Evolutionary conservation across 169 alveolate species (phyloP).

Genomic region (Plasmodium gallinaceum): DNA sequence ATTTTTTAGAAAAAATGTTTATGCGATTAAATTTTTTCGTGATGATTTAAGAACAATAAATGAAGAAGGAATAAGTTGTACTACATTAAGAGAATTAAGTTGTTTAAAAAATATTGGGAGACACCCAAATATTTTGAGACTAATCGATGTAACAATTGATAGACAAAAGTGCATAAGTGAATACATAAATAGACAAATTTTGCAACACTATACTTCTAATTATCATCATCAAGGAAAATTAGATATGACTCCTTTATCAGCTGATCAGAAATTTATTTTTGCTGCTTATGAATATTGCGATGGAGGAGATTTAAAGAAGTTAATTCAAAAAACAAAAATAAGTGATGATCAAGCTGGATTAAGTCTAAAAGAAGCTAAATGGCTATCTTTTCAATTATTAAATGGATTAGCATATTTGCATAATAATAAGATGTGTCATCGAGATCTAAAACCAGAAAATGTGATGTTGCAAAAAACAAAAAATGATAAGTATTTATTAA

Average conservation of each 20-base stretch:
- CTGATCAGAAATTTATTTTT: conserved; percentile 85
- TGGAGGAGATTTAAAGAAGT: conserved; percentile 79
- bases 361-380: conserved; percentile 87
- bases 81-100: conserved; percentile 90
- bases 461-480: conserved; percentile 87
- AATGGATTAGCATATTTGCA: conserved; percentile 97
- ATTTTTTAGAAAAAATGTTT: conserved; percentile 69
- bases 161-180: conserved; percentile 74
- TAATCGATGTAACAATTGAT: conserved; percentile 85
- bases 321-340: conserved; percentile 64
- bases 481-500: conserved; percentile 81
- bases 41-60: conserved; percentile 89
- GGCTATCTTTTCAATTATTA: conserved; percentile 94
- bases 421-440: conserved; percentile 90
- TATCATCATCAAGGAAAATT: conserved; percentile 48
- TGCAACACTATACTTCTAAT: conserved; percentile 67
- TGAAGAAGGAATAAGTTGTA: conserved; percentile 91
- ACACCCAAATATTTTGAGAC: conserved; percentile 85
- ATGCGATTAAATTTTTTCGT: conserved; percentile 89
- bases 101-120: conserved; percentile 85
- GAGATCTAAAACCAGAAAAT: conserved; percentile 94
- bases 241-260: conserved; percentile 58
- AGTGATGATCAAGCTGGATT: conserved; percentile 82
- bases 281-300: conserved; percentile 90
- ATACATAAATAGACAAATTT: conserved; percentile 61